phyloP scores from a whole-genome alignment of 169 alveolate species.

The Eimeria maxima region DNA sequence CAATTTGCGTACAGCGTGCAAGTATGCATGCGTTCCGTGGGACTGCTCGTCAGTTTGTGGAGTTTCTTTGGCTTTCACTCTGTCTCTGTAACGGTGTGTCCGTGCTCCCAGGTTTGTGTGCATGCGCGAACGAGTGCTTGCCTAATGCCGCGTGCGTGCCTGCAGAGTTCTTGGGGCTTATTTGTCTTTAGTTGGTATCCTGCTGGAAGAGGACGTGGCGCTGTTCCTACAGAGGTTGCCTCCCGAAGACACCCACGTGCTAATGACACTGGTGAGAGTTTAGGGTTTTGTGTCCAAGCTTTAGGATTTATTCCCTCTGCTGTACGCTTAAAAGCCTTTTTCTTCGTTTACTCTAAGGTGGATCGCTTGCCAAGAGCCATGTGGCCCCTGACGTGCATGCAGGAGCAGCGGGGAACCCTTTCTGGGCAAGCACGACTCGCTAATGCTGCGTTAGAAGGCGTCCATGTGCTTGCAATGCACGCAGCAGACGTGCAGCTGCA shows the following conservation, averaged over 20 bases:
- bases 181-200: neutral
- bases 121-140: no score
- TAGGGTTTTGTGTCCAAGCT: neutral
- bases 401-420: conserved; percentile 24
- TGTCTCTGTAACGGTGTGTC: no score
- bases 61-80: no score
- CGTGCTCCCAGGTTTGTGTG: no score
- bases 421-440: conserved; percentile 15
- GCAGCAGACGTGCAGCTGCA: conserved; percentile 45
- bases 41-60: no score
- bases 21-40: neutral
- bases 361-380: no score
- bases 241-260: neutral
- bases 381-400: no score
- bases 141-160: neutral
- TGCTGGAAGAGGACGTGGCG: conserved; percentile 6
- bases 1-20: no score
- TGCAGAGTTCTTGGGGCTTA: neutral
- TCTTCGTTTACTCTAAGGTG: no score
- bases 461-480: conserved; percentile 3
- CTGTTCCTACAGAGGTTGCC: neutral
- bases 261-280: conserved; percentile 1
- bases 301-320: no score
- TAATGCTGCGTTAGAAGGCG: neutral
- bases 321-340: no score